Percentiles rank a stretch among this genome's conserved stretches.
Evolutionary conservation across 2,329 filamentous ascomycete species (phyloP).

Genomic region (Atkinsonella texensis): DNA sequence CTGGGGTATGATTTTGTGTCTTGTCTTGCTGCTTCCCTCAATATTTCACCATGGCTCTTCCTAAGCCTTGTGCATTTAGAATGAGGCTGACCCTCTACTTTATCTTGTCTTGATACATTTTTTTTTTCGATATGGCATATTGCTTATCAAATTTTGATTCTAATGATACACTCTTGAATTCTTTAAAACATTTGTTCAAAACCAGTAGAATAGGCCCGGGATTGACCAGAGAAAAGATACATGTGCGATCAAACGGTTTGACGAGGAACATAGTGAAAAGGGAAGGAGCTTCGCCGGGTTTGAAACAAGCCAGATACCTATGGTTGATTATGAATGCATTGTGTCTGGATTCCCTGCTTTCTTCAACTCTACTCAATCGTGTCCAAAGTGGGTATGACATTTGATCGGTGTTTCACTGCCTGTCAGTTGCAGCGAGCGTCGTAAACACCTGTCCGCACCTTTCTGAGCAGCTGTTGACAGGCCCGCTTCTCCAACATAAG

Average conservation of each 20-base stretch:
- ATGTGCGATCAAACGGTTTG: not conserved
- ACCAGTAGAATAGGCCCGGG: not conserved
- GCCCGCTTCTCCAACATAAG: no score
- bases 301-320: not conserved
- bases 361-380: not conserved
- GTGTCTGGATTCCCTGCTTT: not conserved
- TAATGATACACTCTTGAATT: not conserved
- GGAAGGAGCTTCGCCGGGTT: not conserved
- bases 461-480: no score
- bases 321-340: slow-evolving; percentile 1
- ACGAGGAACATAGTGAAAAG: not conserved
- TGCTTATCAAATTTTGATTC: not conserved
- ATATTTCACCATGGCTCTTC: not conserved
- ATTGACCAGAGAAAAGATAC: not conserved
- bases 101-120: not conserved
- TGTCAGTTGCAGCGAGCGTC: no score
- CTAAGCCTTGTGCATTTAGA: no score
- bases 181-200: not conserved
- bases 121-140: not conserved
- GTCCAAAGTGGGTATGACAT: no score
- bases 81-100: not conserved
- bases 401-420: no score
- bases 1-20: slow-evolving; percentile 7
- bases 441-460: no score
- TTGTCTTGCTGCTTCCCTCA: slow-evolving; percentile 2